These are phyloP conservation scores for Schizonepeta tenuifolia DNA, from an alignment of 257 asterid species.

Conservation along the genomic window DNA sequence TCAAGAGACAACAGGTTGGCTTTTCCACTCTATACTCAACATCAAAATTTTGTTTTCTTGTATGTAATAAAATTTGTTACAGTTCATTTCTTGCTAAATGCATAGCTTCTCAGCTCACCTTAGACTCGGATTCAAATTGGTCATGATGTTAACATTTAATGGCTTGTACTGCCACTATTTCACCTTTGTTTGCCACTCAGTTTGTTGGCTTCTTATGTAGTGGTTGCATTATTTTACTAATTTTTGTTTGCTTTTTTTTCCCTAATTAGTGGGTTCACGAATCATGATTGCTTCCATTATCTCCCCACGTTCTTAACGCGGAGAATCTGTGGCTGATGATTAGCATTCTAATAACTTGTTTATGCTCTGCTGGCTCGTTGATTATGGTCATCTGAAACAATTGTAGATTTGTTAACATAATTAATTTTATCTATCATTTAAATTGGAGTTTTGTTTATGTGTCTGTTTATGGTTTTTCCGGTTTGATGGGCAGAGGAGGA, in stretches of 20 bases:
- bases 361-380: conserved; percentile 3
- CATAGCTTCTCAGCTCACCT: background rate
- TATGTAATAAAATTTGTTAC: background rate
- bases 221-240: background rate
- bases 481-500: background rate
- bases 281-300: background rate
- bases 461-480: background rate
- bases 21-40: conserved; percentile 13
- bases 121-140: background rate
- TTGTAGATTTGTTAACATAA: background rate
- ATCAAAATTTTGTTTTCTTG: background rate
- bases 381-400: background rate
- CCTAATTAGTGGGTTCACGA: background rate
- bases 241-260: too few species aligned
- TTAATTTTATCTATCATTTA: background rate
- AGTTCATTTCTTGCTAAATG: background rate
- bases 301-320: background rate
- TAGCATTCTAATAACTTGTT: background rate
- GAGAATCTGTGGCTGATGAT: background rate
- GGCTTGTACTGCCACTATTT: background rate
- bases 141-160: background rate
- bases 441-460: background rate
- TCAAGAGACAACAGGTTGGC: conserved; percentile 68
- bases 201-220: conserved; percentile 18
- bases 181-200: background rate